phyloP scores from a whole-genome alignment of 177 flowering plant genomes.

The Vitis hybrid region DNA sequence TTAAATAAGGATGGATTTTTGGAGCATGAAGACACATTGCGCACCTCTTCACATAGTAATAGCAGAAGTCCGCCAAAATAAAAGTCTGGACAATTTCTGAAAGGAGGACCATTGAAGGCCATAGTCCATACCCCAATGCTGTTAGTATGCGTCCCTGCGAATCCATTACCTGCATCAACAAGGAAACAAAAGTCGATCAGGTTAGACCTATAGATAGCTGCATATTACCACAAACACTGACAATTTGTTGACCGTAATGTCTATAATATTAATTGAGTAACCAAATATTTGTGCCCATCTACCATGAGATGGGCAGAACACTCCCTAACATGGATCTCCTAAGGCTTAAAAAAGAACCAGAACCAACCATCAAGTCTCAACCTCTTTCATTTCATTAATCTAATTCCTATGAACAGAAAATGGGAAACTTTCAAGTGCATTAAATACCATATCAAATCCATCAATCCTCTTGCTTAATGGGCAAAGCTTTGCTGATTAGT shows the following conservation, averaged over 20 bases:
- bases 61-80: conserved; percentile 71
- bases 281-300: too few species aligned
- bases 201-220: not conserved
- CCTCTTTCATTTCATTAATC: not conserved
- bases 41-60: conserved; percentile 69
- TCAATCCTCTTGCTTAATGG: not conserved
- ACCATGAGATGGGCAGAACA: too few species aligned
- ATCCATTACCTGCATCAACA: conserved; percentile 49
- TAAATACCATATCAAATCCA: not conserved
- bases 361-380: not conserved
- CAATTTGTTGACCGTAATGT: too few species aligned
- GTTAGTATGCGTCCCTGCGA: conserved; percentile 51
- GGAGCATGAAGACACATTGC: not conserved
- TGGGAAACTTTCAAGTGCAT: not conserved
- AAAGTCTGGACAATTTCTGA: conserved; percentile 69
- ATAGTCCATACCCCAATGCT: conserved; percentile 60
- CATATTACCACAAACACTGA: too few species aligned
- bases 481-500: too few species aligned
- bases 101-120: conserved; percentile 72
- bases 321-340: too few species aligned
- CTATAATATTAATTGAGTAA: too few species aligned
- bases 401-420: not conserved
- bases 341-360: too few species aligned
- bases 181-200: not conserved
- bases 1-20: not conserved